These are phyloP conservation scores for Kwoniella botswanensis DNA, from an alignment of 768 basidiomycete genomes.

Conservation along the genomic window DNA sequence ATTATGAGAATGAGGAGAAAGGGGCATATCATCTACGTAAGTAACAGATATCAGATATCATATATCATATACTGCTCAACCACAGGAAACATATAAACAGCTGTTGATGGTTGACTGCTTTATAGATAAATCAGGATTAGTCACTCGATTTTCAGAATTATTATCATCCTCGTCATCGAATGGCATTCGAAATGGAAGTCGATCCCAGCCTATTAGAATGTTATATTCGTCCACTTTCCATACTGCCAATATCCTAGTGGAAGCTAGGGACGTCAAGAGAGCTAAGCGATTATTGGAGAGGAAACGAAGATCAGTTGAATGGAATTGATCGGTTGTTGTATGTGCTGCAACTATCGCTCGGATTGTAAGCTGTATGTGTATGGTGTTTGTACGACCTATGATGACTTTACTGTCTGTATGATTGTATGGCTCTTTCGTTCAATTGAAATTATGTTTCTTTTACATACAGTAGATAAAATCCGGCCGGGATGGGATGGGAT, in stretches of 20 bases:
- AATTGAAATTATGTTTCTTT: no score
- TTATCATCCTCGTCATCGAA: conserved; percentile 28
- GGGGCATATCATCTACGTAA: conserved; percentile 44
- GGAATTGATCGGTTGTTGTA: background rate
- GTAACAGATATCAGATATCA: background rate
- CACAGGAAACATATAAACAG: no score
- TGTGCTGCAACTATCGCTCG: no score
- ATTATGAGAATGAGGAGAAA: background rate
- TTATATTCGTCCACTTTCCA: conserved; percentile 51
- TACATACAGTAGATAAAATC: no score
- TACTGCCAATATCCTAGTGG: conserved; percentile 52
- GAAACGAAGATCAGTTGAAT: conserved; percentile 16
- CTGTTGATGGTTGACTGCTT: no score
- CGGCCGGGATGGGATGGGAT: no score
- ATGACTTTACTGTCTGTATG: no score
- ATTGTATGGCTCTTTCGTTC: no score
- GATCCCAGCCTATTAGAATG: conserved; percentile 39
- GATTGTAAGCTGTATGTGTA: no score
- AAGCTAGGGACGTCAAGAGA: conserved; percentile 43
- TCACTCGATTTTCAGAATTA: conserved; percentile 45
- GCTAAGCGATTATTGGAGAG: conserved; percentile 40
- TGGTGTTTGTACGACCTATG: no score
- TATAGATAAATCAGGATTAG: conserved; percentile 48
- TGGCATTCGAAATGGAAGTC: no score
- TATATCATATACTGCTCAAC: no score